These are phyloP conservation scores for Anthoceros angustus DNA, from an alignment of 225 moss, liverwort and hornwort species.

Conservation along the genomic window DNA sequence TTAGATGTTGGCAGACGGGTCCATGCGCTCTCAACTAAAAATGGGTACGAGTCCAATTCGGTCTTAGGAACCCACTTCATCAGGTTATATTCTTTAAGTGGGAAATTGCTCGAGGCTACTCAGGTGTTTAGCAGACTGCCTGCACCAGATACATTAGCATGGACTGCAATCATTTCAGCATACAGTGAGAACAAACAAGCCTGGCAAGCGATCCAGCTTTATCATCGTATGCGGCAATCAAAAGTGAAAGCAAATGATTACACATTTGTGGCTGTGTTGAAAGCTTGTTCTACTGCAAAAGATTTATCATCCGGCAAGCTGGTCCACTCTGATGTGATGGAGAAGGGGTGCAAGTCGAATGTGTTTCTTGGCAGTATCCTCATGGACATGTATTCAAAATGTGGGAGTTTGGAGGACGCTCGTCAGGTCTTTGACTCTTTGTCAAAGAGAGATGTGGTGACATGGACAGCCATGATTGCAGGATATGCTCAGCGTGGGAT, in stretches of 20 bases:
- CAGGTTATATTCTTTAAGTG: not conserved
- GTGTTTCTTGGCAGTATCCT: not conserved
- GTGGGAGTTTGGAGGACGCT: not conserved
- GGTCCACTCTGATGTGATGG: not conserved
- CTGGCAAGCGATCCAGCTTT: not conserved
- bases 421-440: not conserved
- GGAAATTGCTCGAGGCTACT: not conserved
- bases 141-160: not conserved
- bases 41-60: not conserved
- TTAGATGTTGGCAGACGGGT: not conserved
- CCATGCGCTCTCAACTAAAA: not conserved
- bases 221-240: not conserved
- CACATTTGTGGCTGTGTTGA: not conserved
- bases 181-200: not conserved
- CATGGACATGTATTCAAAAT: conserved; percentile 1
- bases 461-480: not conserved
- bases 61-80: not conserved
- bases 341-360: not conserved
- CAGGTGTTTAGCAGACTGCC: not conserved
- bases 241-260: not conserved
- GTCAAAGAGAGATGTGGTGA: not conserved
- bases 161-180: not conserved
- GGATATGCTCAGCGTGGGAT: not conserved
- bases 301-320: not conserved
- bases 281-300: not conserved